These are phyloP conservation scores for Didymellaceae sp. DNA, from an alignment of 2,329 filamentous ascomycete species.

Conservation along the genomic window DNA sequence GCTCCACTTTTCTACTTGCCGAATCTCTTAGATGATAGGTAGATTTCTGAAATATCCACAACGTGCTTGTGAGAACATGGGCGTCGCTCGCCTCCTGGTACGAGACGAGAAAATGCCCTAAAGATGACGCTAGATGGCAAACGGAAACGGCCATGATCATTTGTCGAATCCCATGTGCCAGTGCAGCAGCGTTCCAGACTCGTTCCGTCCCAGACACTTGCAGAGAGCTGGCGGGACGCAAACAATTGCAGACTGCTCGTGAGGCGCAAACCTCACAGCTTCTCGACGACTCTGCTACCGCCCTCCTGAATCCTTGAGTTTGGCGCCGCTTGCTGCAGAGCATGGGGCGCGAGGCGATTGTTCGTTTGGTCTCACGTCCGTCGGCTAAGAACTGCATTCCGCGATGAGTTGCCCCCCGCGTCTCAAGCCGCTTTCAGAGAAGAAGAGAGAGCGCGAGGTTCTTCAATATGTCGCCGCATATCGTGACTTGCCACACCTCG, in stretches of 20 bases:
- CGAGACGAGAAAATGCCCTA: not conserved
- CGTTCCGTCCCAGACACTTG: not conserved
- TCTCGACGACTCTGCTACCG: conserved; percentile 3
- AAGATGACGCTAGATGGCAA: not conserved
- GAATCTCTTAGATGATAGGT: no score
- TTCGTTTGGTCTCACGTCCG: not conserved
- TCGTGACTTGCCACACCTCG: conserved; percentile 30
- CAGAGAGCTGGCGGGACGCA: conserved; percentile 2
- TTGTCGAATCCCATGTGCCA: conserved; percentile 2
- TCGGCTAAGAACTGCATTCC: not conserved
- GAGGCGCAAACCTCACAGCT: conserved; percentile 2
- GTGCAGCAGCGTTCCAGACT: conserved; percentile 11
- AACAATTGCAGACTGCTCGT: not conserved
- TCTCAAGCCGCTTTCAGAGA: conserved; percentile 18
- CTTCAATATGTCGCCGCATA: conserved; percentile 36
- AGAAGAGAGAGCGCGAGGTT: conserved; percentile 38
- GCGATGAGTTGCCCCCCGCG: conserved; percentile 8
- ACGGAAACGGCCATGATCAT: not conserved
- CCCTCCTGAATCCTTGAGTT: not conserved
- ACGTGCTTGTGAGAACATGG: not conserved
- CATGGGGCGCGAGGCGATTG: conserved; percentile 4
- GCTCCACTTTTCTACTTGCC: no score
- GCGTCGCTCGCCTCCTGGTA: not conserved
- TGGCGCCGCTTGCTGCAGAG: conserved; percentile 1
- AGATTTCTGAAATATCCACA: not conserved